Evolutionary conservation across 306 rosid species (phyloP).

Genomic region (Lotus japonicus): DNA sequence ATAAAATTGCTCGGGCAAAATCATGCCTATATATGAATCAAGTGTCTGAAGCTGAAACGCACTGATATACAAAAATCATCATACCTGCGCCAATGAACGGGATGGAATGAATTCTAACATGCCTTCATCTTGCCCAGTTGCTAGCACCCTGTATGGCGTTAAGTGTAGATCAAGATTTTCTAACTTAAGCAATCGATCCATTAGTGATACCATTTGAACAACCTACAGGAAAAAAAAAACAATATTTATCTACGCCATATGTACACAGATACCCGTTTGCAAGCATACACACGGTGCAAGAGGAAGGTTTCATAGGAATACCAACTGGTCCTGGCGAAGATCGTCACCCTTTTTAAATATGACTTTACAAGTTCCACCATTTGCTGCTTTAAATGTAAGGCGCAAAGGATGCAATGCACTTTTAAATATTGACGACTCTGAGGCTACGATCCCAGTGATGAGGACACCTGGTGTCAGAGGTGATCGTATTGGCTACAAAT

Average conservation of each 20-base stretch:
- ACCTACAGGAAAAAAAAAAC: slow-evolving; percentile 45
- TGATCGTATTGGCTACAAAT: slow-evolving; percentile 78
- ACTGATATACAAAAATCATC: neutral
- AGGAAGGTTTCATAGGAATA: slow-evolving; percentile 35
- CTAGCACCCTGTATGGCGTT: slow-evolving; percentile 92
- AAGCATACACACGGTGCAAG: slow-evolving; percentile 5
- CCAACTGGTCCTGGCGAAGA: slow-evolving; percentile 95
- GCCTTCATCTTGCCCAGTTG: slow-evolving; percentile 99
- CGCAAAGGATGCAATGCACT: slow-evolving; percentile 97
- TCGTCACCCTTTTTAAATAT: slow-evolving; percentile 97
- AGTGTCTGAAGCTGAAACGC: slow-evolving; percentile 3
- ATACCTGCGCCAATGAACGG: slow-evolving; percentile 80
- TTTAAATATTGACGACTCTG: slow-evolving; percentile 91
- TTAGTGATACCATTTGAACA: slow-evolving; percentile 95
- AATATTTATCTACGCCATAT: neutral
- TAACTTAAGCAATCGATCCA: slow-evolving; percentile 90
- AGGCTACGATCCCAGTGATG: slow-evolving; percentile 78
- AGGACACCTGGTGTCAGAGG: slow-evolving; percentile 85
- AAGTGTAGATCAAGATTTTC: slow-evolving; percentile 92
- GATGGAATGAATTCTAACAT: slow-evolving; percentile 95
- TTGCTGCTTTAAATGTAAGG: slow-evolving; percentile 76
- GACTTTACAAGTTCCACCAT: slow-evolving; percentile 70
- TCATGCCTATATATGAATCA: neutral
- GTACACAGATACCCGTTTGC: neutral
- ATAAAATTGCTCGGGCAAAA: slow-evolving; percentile 1